Conservation (phyloP, 148 eudicot species). For the Pouteria glomerata region DNA sequence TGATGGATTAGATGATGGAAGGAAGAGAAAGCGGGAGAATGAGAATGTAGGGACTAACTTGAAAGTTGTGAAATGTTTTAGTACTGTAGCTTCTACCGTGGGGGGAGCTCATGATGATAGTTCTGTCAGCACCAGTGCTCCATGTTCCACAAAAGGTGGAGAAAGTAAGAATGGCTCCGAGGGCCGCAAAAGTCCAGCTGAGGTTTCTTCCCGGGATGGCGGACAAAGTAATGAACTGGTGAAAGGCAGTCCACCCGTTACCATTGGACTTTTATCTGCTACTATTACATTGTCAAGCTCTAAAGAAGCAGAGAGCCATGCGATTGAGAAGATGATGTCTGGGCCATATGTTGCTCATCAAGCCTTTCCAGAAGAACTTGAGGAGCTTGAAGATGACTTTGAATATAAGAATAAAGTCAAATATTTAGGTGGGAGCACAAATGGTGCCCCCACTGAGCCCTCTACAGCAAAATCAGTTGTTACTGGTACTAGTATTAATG, state of each 20-base stretch:
- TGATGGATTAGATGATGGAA: constrained; percentile 30
- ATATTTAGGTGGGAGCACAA: constrained; percentile 8
- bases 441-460: constrained; percentile 1
- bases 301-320: constrained; percentile 45
- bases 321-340: constrained; percentile 47
- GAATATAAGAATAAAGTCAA: constrained; percentile 15
- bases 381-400: constrained; percentile 24
- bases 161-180: constrained; percentile 13
- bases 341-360: constrained; percentile 40
- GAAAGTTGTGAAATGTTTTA: constrained; percentile 16
- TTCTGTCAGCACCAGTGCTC: constrained; percentile 26
- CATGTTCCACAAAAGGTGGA: constrained; percentile 21
- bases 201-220: constrained; percentile 9
- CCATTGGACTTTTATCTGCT: constrained; percentile 16
- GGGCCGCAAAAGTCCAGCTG: constrained; percentile 11
- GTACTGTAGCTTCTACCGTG: constrained; percentile 21
- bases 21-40: constrained; percentile 46
- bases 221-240: constrained; percentile 17
- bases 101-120: constrained; percentile 24
- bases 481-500: constrained; percentile 11
- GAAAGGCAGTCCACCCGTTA: constrained; percentile 11
- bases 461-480: constrained; percentile 10
- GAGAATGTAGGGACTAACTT: constrained; percentile 16
- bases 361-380: constrained; percentile 15
- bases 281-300: constrained; percentile 22